Conservation (phyloP, 2,329 filamentous ascomycete species). For the Endothia cerciana region DNA sequence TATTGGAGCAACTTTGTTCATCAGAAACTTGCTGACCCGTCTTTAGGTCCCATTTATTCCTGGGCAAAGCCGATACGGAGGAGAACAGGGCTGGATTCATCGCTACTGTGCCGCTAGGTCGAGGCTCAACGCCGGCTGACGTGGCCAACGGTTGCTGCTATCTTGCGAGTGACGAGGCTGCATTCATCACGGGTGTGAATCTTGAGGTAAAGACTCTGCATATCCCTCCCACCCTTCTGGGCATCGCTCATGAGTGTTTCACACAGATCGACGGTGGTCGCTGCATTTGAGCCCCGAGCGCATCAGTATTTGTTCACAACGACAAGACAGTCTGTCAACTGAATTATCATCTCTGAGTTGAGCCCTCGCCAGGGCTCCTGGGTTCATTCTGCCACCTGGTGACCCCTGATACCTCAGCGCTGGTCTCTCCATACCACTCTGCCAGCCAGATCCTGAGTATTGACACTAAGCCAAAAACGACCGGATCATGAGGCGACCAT, state of each 20-base stretch:
- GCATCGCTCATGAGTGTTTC: background rate
- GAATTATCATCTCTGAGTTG: background rate
- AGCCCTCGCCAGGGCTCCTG: background rate
- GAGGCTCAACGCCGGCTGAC: slow-evolving; percentile 63
- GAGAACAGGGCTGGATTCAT: slow-evolving; percentile 62
- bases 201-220: slow-evolving; percentile 53
- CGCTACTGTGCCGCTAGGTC: slow-evolving; percentile 57
- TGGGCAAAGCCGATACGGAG: slow-evolving; percentile 64
- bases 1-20: background rate
- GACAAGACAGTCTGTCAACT: background rate
- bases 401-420: background rate
- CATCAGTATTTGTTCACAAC: background rate
- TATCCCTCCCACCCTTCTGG: background rate
- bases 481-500: background rate
- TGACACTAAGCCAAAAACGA: background rate
- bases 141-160: slow-evolving; percentile 73
- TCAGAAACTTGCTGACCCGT: background rate
- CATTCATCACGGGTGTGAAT: slow-evolving; percentile 74
- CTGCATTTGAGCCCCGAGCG: background rate
- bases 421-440: background rate
- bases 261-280: slow-evolving; percentile 18
- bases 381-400: background rate
- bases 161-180: slow-evolving; percentile 71
- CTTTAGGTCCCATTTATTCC: slow-evolving; percentile 52
- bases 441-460: background rate